Conservation (phyloP, 306 rosid species). For the Adenanthera pavonina region DNA sequence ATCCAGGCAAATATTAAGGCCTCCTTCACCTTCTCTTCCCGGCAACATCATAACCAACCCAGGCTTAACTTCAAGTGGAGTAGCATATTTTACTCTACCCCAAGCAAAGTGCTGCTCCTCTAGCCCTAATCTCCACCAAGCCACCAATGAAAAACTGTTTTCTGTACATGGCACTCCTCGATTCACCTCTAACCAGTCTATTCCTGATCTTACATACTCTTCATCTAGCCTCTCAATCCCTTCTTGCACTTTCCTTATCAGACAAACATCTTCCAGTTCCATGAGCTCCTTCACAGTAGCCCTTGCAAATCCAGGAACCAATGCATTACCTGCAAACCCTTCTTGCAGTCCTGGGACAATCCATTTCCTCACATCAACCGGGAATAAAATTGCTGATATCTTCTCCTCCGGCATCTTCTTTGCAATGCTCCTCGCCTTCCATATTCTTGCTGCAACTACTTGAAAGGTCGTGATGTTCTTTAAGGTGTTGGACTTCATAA, state of each 20-base stretch:
- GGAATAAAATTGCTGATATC: slow-evolving; percentile 51
- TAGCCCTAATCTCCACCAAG: slow-evolving; percentile 62
- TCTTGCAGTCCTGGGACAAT: slow-evolving; percentile 45
- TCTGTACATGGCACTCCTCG: slow-evolving; percentile 62
- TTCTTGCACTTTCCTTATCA: slow-evolving; percentile 53
- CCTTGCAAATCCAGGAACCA: slow-evolving; percentile 61
- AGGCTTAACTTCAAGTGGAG: slow-evolving; percentile 48
- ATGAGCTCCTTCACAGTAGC: slow-evolving; percentile 51
- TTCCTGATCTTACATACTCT: slow-evolving; percentile 59
- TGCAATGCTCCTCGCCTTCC: slow-evolving; percentile 62
- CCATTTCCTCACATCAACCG: slow-evolving; percentile 54
- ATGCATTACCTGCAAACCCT: slow-evolving; percentile 63
- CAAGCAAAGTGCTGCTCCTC: slow-evolving; percentile 54
- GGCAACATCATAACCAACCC: slow-evolving; percentile 54
- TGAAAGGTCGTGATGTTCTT: slow-evolving; percentile 50
- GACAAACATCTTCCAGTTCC: slow-evolving; percentile 43
- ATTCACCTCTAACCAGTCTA: slow-evolving; percentile 66
- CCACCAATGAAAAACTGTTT: slow-evolving; percentile 61
- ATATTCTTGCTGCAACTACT: slow-evolving; percentile 55
- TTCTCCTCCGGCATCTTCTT: slow-evolving; percentile 38
- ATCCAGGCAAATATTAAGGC: slow-evolving; percentile 45
- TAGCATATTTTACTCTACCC: slow-evolving; percentile 54
- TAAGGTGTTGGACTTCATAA: slow-evolving; percentile 16
- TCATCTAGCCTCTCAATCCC: slow-evolving; percentile 61
- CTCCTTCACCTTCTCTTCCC: slow-evolving; percentile 41